Evolutionary conservation across 2,329 filamentous ascomycete genomes (phyloP).

Genomic region (Sclerotinia borealis): DNA sequence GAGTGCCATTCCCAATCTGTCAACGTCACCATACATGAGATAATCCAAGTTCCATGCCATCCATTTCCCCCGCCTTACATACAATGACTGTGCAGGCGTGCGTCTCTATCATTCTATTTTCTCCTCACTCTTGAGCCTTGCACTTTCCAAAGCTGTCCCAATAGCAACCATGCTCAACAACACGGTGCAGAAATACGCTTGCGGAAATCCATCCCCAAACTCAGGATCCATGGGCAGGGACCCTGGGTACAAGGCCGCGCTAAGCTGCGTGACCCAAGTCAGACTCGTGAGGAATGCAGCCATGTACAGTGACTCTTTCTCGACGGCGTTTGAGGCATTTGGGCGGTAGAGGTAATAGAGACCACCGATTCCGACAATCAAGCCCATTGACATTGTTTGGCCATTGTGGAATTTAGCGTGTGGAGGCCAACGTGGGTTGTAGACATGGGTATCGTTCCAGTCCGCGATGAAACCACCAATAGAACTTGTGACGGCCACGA

Average conservation of each 20-base stretch:
- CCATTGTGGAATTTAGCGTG: slow-evolving; percentile 48
- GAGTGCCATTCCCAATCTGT: too few relatives aligned
- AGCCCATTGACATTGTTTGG: slow-evolving; percentile 44
- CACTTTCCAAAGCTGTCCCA: neutral
- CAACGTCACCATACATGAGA: too few relatives aligned
- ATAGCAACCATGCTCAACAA: neutral
- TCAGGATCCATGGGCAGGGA: slow-evolving; percentile 40
- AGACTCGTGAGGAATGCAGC: slow-evolving; percentile 37
- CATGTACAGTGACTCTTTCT: slow-evolving; percentile 22
- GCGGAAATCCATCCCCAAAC: slow-evolving; percentile 26
- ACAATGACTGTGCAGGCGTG: too few relatives aligned
- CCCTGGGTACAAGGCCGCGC: slow-evolving; percentile 42
- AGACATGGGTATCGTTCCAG: slow-evolving; percentile 40
- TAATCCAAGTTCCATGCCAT: too few relatives aligned
- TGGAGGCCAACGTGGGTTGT: slow-evolving; percentile 43
- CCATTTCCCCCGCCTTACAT: too few relatives aligned
- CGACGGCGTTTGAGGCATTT: neutral
- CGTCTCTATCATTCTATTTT: too few relatives aligned
- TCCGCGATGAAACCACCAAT: slow-evolving; percentile 30
- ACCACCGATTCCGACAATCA: slow-evolving; percentile 34
- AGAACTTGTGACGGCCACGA: neutral
- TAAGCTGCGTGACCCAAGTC: slow-evolving; percentile 40
- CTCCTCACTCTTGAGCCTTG: too few relatives aligned
- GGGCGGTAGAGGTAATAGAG: slow-evolving; percentile 34
- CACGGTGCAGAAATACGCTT: neutral